A percentile compares a stretch with the other conserved stretches of the same genome.
phyloP scores from a whole-genome alignment of 2,329 filamentous ascomycete genomes.

The Colletotrichum sansevieriae region DNA sequence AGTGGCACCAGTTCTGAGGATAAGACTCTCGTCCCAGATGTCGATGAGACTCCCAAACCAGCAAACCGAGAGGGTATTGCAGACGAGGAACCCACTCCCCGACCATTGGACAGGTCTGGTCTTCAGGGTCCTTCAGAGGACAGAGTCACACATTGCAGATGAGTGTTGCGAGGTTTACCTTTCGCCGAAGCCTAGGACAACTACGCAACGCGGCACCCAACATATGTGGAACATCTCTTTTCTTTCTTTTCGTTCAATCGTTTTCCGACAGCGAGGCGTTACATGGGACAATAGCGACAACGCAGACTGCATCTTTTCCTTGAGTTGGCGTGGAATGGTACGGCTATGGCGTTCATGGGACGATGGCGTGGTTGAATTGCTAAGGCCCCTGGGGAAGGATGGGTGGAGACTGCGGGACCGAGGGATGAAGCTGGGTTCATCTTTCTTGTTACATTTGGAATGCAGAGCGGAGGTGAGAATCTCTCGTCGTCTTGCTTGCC shows the following conservation, averaged over 20 bases:
- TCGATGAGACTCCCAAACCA: constrained; percentile 61
- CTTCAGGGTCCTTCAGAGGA: constrained; percentile 36
- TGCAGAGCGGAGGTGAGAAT: constrained; percentile 20
- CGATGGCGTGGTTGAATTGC: constrained; percentile 4
- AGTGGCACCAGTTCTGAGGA: constrained; percentile 43
- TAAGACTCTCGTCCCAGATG: constrained; percentile 42
- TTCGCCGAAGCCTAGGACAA: background rate
- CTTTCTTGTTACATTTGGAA: constrained; percentile 24
- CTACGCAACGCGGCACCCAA: background rate
- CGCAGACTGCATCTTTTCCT: constrained; percentile 42
- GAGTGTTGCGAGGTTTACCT: constrained; percentile 10
- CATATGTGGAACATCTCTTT: constrained; percentile 22
- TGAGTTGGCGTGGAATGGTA: constrained; percentile 28
- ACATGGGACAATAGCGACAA: constrained; percentile 36
- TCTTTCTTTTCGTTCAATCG: constrained; percentile 36
- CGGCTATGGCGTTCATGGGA: constrained; percentile 33
- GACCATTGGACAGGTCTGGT: constrained; percentile 45
- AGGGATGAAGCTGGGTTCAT: constrained; percentile 7
- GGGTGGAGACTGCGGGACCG: constrained; percentile 11
- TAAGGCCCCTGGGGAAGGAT: background rate
- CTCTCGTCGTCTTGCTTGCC: constrained; percentile 21
- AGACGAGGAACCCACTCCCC: constrained; percentile 58
- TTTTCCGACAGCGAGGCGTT: constrained; percentile 41
- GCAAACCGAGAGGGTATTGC: constrained; percentile 42
- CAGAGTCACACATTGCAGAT: constrained; percentile 20